Percentiles rank a stretch among this genome's conserved stretches.
phyloP scores from a whole-genome alignment of 2,329 filamentous ascomycete species.

The Fusarium piperis region DNA sequence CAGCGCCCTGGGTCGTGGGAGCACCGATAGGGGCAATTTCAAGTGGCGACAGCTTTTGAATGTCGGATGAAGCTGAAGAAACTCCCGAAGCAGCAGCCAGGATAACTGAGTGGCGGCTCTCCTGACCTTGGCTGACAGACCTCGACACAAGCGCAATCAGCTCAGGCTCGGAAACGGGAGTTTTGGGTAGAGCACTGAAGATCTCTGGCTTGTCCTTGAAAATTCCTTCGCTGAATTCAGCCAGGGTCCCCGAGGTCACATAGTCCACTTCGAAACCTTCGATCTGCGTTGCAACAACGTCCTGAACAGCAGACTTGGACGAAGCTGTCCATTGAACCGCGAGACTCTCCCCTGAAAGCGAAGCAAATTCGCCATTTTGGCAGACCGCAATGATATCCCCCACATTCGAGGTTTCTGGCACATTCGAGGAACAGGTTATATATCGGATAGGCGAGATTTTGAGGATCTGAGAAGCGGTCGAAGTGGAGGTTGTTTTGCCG shows the following conservation, averaged over 20 bases:
- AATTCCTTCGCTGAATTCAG: constrained; percentile 63
- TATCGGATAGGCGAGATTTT: constrained; percentile 49
- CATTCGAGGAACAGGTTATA: constrained; percentile 46
- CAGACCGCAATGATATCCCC: constrained; percentile 65
- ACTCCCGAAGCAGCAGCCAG: constrained; percentile 45
- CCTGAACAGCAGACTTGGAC: constrained; percentile 48
- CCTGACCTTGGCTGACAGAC: constrained; percentile 44
- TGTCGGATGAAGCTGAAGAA: constrained; percentile 37
- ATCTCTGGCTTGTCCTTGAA: constrained; percentile 65
- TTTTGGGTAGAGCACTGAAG: constrained; percentile 60
- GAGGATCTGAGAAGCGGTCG: constrained; percentile 54
- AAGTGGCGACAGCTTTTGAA: constrained; percentile 51
- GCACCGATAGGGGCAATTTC: constrained; percentile 52
- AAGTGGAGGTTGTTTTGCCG: constrained; percentile 63
- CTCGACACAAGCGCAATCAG: constrained; percentile 63
- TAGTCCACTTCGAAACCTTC: constrained; percentile 59
- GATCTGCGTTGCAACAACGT: constrained; percentile 46
- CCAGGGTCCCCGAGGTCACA: constrained; percentile 55
- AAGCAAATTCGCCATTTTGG: constrained; percentile 68
- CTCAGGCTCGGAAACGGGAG: constrained; percentile 59
- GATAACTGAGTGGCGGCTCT: constrained; percentile 46
- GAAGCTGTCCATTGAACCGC: constrained; percentile 48
- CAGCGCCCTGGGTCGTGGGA: constrained; percentile 24
- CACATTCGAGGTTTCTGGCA: constrained; percentile 38
- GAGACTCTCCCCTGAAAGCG: constrained; percentile 65